These are phyloP conservation scores for Trichophaea hybrida DNA, from an alignment of 2,329 filamentous ascomycete genomes.

Conservation along the genomic window DNA sequence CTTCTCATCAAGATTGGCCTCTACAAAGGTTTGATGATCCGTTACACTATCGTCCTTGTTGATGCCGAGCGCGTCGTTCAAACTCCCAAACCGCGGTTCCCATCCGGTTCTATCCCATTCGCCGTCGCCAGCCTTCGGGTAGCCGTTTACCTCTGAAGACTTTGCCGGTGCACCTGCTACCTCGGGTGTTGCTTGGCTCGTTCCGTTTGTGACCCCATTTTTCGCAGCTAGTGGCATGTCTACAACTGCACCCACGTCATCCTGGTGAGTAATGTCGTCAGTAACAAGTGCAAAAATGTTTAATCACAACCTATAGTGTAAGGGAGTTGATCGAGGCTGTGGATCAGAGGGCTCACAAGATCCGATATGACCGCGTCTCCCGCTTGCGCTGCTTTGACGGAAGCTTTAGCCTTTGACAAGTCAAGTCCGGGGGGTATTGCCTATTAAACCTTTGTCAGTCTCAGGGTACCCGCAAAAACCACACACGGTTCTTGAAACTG, in stretches of 20 bases:
- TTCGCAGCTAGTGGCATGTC: neutral
- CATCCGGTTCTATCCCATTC: slow-evolving; percentile 57
- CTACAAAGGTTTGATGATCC: slow-evolving; percentile 78
- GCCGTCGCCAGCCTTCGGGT: slow-evolving; percentile 43
- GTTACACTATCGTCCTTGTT: slow-evolving; percentile 16
- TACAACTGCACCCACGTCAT: neutral
- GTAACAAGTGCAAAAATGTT: neutral
- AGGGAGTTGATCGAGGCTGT: neutral
- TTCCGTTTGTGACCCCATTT: slow-evolving; percentile 14
- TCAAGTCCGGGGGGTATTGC: slow-evolving; percentile 15
- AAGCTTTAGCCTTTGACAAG: slow-evolving; percentile 9
- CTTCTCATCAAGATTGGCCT: slow-evolving; percentile 70
- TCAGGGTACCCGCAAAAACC: neutral
- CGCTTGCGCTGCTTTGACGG: neutral
- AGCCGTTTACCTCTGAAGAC: slow-evolving; percentile 32
- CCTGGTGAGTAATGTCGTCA: neutral
- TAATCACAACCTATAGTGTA: neutral
- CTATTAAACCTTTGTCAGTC: slow-evolving; percentile 5
- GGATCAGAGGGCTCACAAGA: slow-evolving; percentile 8
- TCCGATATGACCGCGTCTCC: slow-evolving; percentile 13
- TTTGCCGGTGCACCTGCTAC: slow-evolving; percentile 9
- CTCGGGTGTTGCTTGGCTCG: slow-evolving; percentile 12
- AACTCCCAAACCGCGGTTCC: slow-evolving; percentile 63
- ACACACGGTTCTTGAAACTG: neutral
- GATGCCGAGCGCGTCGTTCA: slow-evolving; percentile 20